These are phyloP conservation scores for Gossypioides kirkii DNA, from an alignment of 345 rosid species.

Conservation along the genomic window DNA sequence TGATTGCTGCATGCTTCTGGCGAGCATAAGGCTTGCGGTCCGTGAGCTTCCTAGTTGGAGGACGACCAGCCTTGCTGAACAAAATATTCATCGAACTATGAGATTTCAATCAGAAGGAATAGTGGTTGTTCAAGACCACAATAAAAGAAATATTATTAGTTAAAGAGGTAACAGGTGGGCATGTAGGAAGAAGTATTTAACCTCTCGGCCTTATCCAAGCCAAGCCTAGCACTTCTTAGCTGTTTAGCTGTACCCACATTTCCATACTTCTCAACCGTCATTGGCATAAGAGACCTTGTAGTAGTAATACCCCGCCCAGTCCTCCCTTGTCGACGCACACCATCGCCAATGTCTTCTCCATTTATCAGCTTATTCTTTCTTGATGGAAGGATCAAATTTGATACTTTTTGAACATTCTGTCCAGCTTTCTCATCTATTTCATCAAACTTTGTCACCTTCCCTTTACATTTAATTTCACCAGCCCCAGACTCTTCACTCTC, in stretches of 20 bases:
- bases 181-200: conserved; percentile 23
- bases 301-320: conserved; percentile 67
- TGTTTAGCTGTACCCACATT: conserved; percentile 79
- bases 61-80: conserved; percentile 85
- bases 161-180: not conserved
- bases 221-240: conserved; percentile 63
- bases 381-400: conserved; percentile 48
- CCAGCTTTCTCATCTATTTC: conserved; percentile 72
- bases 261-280: conserved; percentile 54
- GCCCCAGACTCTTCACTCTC: conserved; percentile 91
- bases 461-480: conserved; percentile 69
- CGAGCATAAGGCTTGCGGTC: conserved; percentile 82
- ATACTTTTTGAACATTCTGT: conserved; percentile 59
- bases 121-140: not conserved
- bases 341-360: conserved; percentile 75
- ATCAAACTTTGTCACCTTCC: conserved; percentile 63
- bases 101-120: conserved; percentile 16
- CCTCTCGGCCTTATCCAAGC: conserved; percentile 76
- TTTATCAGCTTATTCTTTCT: conserved; percentile 67
- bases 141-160: conserved; percentile 1
- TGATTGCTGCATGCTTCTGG: conserved; percentile 53
- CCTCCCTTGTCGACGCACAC: conserved; percentile 83
- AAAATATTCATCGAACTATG: conserved; percentile 26
- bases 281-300: conserved; percentile 58
- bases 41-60: conserved; percentile 82